These are phyloP conservation scores for Babesia caballi DNA, from an alignment of 169 alveolate genomes.

Conservation along the genomic window DNA sequence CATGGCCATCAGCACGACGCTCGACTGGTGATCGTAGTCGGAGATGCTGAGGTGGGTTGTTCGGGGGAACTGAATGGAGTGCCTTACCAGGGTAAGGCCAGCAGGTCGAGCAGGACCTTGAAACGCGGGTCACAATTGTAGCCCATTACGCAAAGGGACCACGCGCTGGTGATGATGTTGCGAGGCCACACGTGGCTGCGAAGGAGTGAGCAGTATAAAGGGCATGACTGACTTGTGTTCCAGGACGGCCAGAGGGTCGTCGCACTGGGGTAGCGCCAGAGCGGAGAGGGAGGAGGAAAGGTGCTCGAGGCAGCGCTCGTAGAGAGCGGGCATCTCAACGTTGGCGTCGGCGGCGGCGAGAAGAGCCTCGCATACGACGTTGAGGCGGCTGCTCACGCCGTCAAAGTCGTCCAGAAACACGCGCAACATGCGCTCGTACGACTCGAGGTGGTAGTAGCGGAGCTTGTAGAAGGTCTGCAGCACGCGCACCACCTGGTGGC, in stretches of 20 bases:
- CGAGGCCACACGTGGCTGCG: conserved; percentile 62
- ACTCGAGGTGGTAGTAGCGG: conserved; percentile 53
- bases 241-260: conserved; percentile 13
- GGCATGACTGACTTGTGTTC: conserved; percentile 1
- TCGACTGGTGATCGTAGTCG: conserved; percentile 16
- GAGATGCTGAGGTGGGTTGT: not conserved
- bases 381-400: conserved; percentile 18
- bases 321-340: conserved; percentile 27
- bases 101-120: conserved; percentile 20
- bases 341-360: conserved; percentile 70
- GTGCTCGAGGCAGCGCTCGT: conserved; percentile 27
- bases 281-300: not conserved
- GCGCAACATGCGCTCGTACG: conserved; percentile 32
- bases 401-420: conserved; percentile 33
- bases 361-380: conserved; percentile 46
- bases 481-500: conserved; percentile 44
- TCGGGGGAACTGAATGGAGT: too few species aligned
- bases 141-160: conserved; percentile 60
- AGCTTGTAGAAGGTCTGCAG: conserved; percentile 62
- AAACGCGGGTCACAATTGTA: conserved; percentile 29
- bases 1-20: conserved; percentile 46
- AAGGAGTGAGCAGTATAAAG: not conserved
- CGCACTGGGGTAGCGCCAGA: conserved; percentile 2
- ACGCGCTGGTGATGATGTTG: conserved; percentile 44
- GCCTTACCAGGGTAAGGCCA: conserved; percentile 28